Base-by-base conservation (phyloP, 257 asterid species). In the Plantago ovata region DNA sequence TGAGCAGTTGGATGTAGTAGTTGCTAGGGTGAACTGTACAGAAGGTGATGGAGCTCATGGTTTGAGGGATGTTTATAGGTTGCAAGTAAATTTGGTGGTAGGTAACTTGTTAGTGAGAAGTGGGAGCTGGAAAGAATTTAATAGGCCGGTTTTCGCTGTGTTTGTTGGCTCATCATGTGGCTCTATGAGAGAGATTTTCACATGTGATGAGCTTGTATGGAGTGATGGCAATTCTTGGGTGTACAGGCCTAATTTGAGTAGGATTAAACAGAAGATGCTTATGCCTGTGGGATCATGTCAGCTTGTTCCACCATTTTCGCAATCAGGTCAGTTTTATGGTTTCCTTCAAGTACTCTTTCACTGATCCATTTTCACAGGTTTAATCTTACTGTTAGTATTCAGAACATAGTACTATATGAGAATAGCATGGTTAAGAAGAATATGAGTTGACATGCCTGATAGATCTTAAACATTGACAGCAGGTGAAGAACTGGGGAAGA, bases 211-310 rank as follows among this genome's bases (percentile, higher is more conserved):
- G 58, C 54, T 89, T n/a, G 41, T 86, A 58, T 75, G 75, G 72
- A 56, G 69, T 39, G 76, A 60, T 38, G 84, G 78, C 5, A 47
- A 72, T 64, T 65, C 64, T 49, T 60, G 82, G 71, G 53, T 86
- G 33, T 86, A 82, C 60, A 79, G 56, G 47, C 94, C 95, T 7
- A 68, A 76, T 1, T 13, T 77, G 52, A 39, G 53, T 43, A 80
- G 64, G 70, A 54, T 89, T n/a, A 72, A 65, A 51, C 79, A 82
- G 19, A 78, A 75, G 64, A 49, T 81, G 44, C 64, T 62, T 40
- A 84, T 84, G 95, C 97, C 95, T 20, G 78, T 84, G 1, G 95
- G 95, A 36, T 64, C 82, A 51, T 89, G 97, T 64, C 84, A 77
- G 53, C 77, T 81, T 52, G 81, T 73, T 60, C 78, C 70, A 68